phyloP scores from a whole-genome alignment of 306 rosid genomes.

The Luffa acutangula region DNA sequence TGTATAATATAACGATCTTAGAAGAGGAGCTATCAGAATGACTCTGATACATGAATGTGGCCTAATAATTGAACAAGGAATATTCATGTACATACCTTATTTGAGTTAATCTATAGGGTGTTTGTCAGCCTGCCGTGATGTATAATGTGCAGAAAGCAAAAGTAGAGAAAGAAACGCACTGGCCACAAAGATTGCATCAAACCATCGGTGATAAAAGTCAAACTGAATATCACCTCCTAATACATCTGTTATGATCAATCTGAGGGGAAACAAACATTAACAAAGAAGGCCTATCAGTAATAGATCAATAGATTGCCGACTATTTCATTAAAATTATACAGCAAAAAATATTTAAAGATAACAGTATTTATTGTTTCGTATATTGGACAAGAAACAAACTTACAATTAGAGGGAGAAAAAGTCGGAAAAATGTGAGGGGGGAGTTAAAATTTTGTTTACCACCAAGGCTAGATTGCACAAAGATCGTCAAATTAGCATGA shows the following conservation, averaged over 20 bases:
- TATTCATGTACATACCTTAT: background rate
- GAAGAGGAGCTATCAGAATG: background rate
- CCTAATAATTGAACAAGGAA: background rate
- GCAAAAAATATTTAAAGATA: background rate
- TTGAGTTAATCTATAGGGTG: constrained; percentile 73
- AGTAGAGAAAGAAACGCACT: constrained; percentile 97
- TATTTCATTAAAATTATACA: background rate
- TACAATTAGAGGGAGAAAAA: background rate
- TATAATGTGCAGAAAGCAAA: constrained; percentile 87
- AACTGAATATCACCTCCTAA: constrained; percentile 98
- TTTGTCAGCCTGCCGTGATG: constrained; percentile 91
- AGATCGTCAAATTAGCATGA: background rate
- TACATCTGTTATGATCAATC: constrained; percentile 96
- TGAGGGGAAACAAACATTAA: constrained; percentile 22
- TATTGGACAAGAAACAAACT: background rate
- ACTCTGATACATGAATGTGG: background rate
- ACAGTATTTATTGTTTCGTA: background rate
- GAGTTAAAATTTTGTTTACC: background rate
- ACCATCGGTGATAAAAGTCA: constrained; percentile 98
- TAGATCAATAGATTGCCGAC: background rate
- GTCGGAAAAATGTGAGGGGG: background rate
- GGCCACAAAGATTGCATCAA: constrained; percentile 95
- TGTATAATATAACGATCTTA: background rate
- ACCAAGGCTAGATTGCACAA: background rate
- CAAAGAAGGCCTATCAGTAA: background rate